A percentile compares a stretch with the other conserved stretches of the same genome.
Conservation (phyloP, 2,329 filamentous ascomycete genomes). For the Arthrobotrys pseudoclavata region DNA sequence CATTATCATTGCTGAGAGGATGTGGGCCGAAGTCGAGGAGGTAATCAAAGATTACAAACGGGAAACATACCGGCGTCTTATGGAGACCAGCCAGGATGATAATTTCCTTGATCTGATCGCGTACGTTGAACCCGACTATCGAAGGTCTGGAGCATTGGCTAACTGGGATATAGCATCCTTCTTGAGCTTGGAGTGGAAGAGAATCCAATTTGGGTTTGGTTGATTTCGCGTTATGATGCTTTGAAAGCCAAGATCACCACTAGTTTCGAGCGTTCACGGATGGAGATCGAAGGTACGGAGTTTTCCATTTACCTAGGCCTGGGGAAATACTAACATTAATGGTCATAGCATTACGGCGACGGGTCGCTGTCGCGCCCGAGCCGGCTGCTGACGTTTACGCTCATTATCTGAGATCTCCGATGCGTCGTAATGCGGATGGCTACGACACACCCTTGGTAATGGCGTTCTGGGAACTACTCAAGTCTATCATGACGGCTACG, state of each 20-base stretch:
- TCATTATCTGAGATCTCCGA: constrained; percentile 80
- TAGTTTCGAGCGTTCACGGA: constrained; percentile 85
- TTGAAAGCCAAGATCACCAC: constrained; percentile 86
- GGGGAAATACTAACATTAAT: neutral
- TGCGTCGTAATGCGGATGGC: constrained; percentile 75
- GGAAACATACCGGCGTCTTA: constrained; percentile 85
- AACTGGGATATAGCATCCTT: constrained; percentile 70
- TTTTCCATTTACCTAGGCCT: neutral
- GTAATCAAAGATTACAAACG: constrained; percentile 90
- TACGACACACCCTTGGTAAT: constrained; percentile 85
- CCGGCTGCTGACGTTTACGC: constrained; percentile 79
- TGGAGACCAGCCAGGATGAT: constrained; percentile 73
- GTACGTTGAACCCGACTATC: constrained; percentile 23
- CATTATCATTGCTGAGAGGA: constrained; percentile 86
- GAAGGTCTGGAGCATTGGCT: neutral
- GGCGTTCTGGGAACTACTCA: constrained; percentile 92
- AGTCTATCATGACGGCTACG: constrained; percentile 79
- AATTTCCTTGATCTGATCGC: constrained; percentile 91
- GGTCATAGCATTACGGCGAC: constrained; percentile 77
- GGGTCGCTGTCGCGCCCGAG: constrained; percentile 80
- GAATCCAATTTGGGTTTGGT: constrained; percentile 97
- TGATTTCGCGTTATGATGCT: constrained; percentile 88
- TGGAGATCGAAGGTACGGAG: constrained; percentile 79
- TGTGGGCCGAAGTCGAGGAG: constrained; percentile 94
- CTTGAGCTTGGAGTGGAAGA: constrained; percentile 95